Conservation (phyloP, 495 filamentous ascomycete genomes). For the Penicillium riverlandense region DNA sequence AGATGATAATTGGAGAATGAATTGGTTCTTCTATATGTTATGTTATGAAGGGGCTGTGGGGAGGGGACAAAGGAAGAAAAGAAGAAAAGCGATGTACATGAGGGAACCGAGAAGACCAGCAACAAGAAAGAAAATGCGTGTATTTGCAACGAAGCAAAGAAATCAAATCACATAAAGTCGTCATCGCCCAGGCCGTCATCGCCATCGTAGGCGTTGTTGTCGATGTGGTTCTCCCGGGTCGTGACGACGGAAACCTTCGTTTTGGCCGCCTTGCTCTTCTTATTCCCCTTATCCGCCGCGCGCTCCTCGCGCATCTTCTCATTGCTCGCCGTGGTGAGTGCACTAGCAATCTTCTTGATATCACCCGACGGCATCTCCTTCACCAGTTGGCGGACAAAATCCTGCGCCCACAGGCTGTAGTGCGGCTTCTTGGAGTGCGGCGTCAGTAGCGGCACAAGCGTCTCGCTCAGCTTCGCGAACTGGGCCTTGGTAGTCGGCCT, state of each 20-base stretch:
- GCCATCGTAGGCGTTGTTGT: conserved; percentile 67
- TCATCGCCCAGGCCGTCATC: conserved; percentile 73
- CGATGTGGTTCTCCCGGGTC: conserved; percentile 57
- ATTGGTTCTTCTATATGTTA: conserved; percentile 5
- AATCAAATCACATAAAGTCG: conserved; percentile 57
- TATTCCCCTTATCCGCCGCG: conserved; percentile 83
- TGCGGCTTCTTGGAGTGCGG: conserved; percentile 79
- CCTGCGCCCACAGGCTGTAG: conserved; percentile 81
- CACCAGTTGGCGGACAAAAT: conserved; percentile 78
- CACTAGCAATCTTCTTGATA: conserved; percentile 89
- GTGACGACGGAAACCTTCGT: conserved; percentile 80
- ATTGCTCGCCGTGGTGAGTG: conserved; percentile 77
- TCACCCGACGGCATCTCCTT: conserved; percentile 86
- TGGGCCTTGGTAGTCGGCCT: conserved; percentile 80
- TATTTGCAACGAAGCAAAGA: conserved; percentile 1
- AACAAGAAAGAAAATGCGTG: conserved; percentile 2
- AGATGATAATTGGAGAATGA: conserved; percentile 3
- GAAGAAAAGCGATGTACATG: conserved; percentile 2
- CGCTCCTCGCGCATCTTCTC: conserved; percentile 99
- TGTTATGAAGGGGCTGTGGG: too few species aligned
- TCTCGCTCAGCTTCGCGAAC: conserved; percentile 67
- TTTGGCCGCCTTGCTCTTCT: conserved; percentile 94
- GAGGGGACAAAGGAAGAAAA: not conserved
- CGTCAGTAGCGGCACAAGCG: conserved; percentile 66
- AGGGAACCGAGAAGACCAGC: conserved; percentile 4